Evolutionary conservation across 2,329 filamentous ascomycete species (phyloP).

Genomic region (Colletotrichum orbiculare): DNA sequence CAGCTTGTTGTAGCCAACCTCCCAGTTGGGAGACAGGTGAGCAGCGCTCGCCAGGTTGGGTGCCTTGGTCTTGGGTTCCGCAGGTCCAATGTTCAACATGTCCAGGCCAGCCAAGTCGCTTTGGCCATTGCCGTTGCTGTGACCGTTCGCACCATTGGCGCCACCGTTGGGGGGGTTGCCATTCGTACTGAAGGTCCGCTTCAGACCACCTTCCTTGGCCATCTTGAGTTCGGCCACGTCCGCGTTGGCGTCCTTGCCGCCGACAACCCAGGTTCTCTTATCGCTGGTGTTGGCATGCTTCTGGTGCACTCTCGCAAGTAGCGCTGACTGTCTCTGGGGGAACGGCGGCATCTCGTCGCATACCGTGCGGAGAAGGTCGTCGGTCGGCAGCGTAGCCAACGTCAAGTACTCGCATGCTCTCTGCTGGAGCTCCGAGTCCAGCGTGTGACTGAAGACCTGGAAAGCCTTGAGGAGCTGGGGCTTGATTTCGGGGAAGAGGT

Average conservation of each 20-base stretch:
- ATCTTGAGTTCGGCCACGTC: conserved; percentile 84
- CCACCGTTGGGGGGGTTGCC: conserved; percentile 56
- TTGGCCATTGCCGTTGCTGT: conserved; percentile 58
- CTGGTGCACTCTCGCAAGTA: conserved; percentile 92
- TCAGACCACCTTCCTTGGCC: conserved; percentile 83
- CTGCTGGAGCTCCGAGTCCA: conserved; percentile 96
- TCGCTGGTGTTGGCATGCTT: conserved; percentile 94
- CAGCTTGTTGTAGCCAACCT: conserved; percentile 86
- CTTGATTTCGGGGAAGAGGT: conserved; percentile 98
- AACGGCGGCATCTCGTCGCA: conserved; percentile 99
- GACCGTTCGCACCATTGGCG: conserved; percentile 62
- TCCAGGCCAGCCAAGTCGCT: conserved; percentile 86
- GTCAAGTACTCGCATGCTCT: conserved; percentile 94
- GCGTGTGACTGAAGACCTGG: conserved; percentile 89
- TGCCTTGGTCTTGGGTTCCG: conserved; percentile 69
- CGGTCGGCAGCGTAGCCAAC: conserved; percentile 85
- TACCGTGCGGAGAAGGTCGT: conserved; percentile 91
- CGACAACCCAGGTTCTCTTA: conserved; percentile 97
- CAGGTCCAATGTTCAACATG: conserved; percentile 70
- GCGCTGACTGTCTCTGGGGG: conserved; percentile 90
- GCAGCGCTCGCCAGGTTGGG: conserved; percentile 93
- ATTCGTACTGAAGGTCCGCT: conserved; percentile 82
- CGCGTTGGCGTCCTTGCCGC: conserved; percentile 91
- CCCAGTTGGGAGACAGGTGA: conserved; percentile 95
- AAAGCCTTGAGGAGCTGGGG: conserved; percentile 93